Percentiles rank a stretch among this genome's conserved stretches.
Conservation (phyloP, 345 rosid genomes). For the Citrus reticulata region DNA sequence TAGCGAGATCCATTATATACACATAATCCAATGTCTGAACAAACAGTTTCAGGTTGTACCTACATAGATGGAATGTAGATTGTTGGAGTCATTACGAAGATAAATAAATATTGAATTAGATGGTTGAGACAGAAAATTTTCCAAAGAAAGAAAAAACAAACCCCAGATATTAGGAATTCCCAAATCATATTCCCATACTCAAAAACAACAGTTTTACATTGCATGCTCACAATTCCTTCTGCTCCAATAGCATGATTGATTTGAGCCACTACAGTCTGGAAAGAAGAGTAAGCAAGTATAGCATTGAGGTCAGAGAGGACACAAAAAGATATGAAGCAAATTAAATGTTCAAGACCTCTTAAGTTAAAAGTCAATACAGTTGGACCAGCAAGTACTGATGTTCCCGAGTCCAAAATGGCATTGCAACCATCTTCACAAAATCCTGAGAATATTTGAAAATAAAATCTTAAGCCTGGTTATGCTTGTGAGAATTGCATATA, state of each 20-base stretch:
- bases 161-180: constrained; percentile 48
- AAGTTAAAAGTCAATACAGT: constrained; percentile 33
- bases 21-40: constrained; percentile 50
- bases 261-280: constrained; percentile 43
- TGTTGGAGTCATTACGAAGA: neutral
- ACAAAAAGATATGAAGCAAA: neutral
- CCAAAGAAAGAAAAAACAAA: constrained; percentile 20
- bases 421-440: constrained; percentile 35
- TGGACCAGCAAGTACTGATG: constrained; percentile 59
- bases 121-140: neutral
- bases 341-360: neutral
- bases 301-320: neutral
- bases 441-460: constrained; percentile 34
- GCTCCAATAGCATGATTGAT: constrained; percentile 58
- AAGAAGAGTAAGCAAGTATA: constrained; percentile 11
- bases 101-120: neutral
- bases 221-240: constrained; percentile 41
- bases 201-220: constrained; percentile 38
- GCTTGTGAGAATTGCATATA: neutral
- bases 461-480: neutral
- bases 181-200: constrained; percentile 41
- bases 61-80: constrained; percentile 15
- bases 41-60: constrained; percentile 47
- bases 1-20: constrained; percentile 18
- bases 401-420: constrained; percentile 58